Percentiles rank a stretch among this genome's conserved stretches.
Evolutionary conservation across 257 asterid species (phyloP).

Genomic region (Ilex asprella): DNA sequence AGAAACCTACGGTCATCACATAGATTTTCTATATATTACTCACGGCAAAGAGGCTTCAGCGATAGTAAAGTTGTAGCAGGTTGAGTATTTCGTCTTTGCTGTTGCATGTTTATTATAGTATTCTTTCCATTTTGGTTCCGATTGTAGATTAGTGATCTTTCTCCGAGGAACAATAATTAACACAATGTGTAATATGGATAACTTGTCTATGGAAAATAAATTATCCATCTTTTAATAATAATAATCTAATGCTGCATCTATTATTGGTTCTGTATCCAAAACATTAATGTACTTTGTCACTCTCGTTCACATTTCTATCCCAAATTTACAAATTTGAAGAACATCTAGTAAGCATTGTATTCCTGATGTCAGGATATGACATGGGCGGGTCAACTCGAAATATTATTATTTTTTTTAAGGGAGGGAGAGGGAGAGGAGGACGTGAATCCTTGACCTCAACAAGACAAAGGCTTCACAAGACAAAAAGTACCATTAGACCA

Average conservation of each 20-base stretch:
- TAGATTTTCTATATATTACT: constrained; percentile 16
- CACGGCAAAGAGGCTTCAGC: not conserved
- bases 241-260: no score
- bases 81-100: constrained; percentile 14
- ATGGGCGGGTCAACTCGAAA: no score
- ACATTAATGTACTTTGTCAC: not conserved
- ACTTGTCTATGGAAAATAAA: not conserved
- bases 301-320: no score
- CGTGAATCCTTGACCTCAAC: no score
- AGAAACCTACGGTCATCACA: constrained; percentile 94
- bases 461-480: no score
- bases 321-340: no score
- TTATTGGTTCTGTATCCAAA: no score
- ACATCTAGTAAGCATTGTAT: no score
- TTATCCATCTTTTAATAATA: not conserved
- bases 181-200: not conserved
- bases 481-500: no score
- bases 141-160: not conserved
- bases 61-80: constrained; percentile 16
- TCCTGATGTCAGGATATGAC: no score
- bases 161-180: not conserved
- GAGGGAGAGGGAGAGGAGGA: no score
- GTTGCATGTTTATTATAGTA: not conserved
- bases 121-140: not conserved
- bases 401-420: no score